Percentiles rank a stretch among this genome's conserved stretches.
Conservation (phyloP, 1,284 basidiomycete genomes). For the Moesziomyces sp. region DNA sequence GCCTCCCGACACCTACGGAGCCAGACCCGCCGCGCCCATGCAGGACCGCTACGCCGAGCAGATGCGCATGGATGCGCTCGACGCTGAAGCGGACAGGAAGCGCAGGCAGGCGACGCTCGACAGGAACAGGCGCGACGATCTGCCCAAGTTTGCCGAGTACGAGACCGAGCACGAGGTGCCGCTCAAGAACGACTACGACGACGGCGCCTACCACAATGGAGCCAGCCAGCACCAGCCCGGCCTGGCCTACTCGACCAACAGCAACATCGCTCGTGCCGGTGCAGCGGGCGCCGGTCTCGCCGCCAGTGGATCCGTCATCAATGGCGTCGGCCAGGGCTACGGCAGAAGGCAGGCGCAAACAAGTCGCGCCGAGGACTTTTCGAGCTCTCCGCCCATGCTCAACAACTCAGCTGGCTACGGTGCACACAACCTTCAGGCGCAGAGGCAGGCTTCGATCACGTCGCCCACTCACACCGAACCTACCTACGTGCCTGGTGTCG, state of each 20-base stretch:
- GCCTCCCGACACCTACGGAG: conserved; percentile 35
- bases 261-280: conserved; percentile 25
- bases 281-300: conserved; percentile 15
- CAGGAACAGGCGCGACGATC: conserved; percentile 33
- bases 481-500: conserved; percentile 47
- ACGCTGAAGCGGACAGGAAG: conserved; percentile 57
- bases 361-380: conserved; percentile 26
- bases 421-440: conserved; percentile 27
- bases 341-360: conserved; percentile 38
- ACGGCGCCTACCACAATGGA: conserved; percentile 35
- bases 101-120: conserved; percentile 44
- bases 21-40: conserved; percentile 17
- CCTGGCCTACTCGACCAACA: conserved; percentile 42
- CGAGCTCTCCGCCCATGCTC: conserved; percentile 34
- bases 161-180: conserved; percentile 60
- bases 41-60: conserved; percentile 46
- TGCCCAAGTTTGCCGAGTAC: conserved; percentile 64
- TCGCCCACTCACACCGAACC: conserved; percentile 25
- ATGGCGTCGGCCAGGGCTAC: conserved; percentile 55
- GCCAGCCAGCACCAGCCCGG: conserved; percentile 31
- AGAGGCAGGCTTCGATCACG: conserved; percentile 17
- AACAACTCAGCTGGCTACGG: conserved; percentile 51
- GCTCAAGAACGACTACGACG: conserved; percentile 57
- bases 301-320: conserved; percentile 37
- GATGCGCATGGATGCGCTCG: conserved; percentile 64